These are phyloP conservation scores for Chaetomiaceae sp. DNA, from an alignment of 2,329 filamentous ascomycete species.

Conservation along the genomic window DNA sequence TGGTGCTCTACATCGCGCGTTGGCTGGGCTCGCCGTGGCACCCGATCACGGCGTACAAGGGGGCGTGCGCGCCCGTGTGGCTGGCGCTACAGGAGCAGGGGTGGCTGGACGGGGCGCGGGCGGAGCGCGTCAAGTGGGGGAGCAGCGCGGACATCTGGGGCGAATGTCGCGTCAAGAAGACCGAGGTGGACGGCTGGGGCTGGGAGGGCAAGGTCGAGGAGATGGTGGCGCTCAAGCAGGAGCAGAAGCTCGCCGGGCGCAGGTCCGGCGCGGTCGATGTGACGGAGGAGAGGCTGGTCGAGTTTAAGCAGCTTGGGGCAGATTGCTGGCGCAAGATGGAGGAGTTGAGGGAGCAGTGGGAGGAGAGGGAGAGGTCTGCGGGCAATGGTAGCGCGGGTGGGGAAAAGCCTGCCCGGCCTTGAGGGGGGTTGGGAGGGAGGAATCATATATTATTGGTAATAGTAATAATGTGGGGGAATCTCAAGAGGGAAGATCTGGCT, in stretches of 20 bases:
- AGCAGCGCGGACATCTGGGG: constrained; percentile 59
- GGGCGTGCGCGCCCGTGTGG: constrained; percentile 73
- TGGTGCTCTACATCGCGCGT: constrained; percentile 66
- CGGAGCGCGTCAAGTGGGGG: constrained; percentile 74
- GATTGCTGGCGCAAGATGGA: constrained; percentile 69
- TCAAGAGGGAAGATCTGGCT: no score
- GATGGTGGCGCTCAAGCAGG: constrained; percentile 38
- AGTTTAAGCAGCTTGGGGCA: constrained; percentile 59
- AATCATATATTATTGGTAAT: constrained; percentile 7
- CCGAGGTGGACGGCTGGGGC: constrained; percentile 85
- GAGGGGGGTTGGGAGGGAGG: not conserved
- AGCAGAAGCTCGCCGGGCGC: constrained; percentile 52
- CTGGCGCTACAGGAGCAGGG: constrained; percentile 64
- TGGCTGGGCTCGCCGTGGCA: constrained; percentile 88
- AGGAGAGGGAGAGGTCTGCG: constrained; percentile 37
- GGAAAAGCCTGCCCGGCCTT: not conserved
- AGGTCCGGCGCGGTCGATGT: constrained; percentile 53
- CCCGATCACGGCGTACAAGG: constrained; percentile 67
- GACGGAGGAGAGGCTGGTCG: constrained; percentile 54
- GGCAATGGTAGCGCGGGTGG: constrained; percentile 24
- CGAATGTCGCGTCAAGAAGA: constrained; percentile 60
- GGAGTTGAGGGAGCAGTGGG: constrained; percentile 62
- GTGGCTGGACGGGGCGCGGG: constrained; percentile 51
- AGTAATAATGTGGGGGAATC: no score
- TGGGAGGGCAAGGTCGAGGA: constrained; percentile 53